Evolutionary conservation across 169 alveolate species (phyloP).

Genomic region (Blepharisma undulans): DNA sequence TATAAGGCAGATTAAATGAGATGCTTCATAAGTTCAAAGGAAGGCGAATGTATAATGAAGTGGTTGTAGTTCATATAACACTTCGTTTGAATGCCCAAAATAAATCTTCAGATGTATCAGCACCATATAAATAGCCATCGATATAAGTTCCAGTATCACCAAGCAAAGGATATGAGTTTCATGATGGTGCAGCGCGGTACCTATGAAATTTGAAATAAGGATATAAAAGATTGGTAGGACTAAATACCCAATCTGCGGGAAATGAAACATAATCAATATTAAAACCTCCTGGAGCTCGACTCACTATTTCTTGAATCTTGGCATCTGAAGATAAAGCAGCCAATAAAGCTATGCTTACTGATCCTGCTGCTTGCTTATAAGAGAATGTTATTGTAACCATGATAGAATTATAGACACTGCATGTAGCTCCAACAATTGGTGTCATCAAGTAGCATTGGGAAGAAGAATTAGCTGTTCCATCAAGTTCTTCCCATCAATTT

Average conservation of each 20-base stretch:
- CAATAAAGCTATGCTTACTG: neutral
- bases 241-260: neutral
- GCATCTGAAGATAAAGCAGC: neutral
- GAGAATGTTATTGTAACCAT: neutral
- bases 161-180: neutral
- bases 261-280: neutral
- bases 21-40: neutral
- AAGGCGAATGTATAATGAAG: neutral
- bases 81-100: neutral
- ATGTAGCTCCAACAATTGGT: neutral
- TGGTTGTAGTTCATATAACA: neutral
- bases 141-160: neutral
- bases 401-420: neutral
- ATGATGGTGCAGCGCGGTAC: neutral
- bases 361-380: neutral
- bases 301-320: too few species aligned
- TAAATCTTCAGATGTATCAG: neutral
- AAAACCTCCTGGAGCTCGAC: neutral
- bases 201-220: neutral
- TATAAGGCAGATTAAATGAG: neutral
- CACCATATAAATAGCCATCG: neutral
- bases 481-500: neutral
- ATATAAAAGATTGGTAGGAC: neutral
- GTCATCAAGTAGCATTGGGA: neutral
- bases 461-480: neutral